Conservation (phyloP, 1,139 yeast species). For the Debaryomyces subglobosus region DNA sequence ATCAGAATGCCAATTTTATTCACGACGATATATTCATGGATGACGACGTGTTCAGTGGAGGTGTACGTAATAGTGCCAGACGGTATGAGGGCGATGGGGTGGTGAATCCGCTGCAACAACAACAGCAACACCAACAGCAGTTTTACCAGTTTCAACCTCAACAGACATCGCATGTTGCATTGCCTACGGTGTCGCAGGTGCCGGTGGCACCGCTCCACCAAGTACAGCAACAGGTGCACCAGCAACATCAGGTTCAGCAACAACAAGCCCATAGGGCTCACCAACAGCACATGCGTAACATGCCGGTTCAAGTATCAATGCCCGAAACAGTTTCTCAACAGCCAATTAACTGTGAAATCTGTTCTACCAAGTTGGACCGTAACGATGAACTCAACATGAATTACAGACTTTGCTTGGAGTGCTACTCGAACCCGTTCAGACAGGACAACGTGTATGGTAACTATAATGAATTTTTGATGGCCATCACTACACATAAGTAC, state of each 20-base stretch:
- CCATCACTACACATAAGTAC: slow-evolving; percentile 25
- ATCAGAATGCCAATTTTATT: slow-evolving; percentile 40
- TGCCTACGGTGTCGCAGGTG: slow-evolving; percentile 4
- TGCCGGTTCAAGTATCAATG: slow-evolving; percentile 14
- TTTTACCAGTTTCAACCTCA: slow-evolving; percentile 16
- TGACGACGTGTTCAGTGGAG: slow-evolving; percentile 27
- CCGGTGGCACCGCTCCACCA: slow-evolving; percentile 7
- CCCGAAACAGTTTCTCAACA: slow-evolving; percentile 14
- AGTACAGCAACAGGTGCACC: slow-evolving; percentile 8
- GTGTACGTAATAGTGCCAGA: slow-evolving; percentile 11
- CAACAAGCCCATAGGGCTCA: slow-evolving; percentile 12
- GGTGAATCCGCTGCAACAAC: slow-evolving; percentile 14
- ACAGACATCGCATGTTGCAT: slow-evolving; percentile 17
- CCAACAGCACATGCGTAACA: slow-evolving; percentile 12
- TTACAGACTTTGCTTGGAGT: slow-evolving; percentile 31
- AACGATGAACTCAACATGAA: slow-evolving; percentile 27
- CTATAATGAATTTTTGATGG: slow-evolving; percentile 37
- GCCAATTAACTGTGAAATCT: slow-evolving; percentile 31
- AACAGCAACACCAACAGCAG: slow-evolving; percentile 15
- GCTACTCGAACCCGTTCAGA: slow-evolving; percentile 38
- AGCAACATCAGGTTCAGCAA: slow-evolving; percentile 8
- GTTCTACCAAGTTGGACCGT: slow-evolving; percentile 25
- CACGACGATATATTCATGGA: slow-evolving; percentile 42
- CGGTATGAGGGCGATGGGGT: slow-evolving; percentile 13
- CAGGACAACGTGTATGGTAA: slow-evolving; percentile 39